phyloP scores from a whole-genome alignment of 306 rosid genomes.

The Vachellia collinsii region DNA sequence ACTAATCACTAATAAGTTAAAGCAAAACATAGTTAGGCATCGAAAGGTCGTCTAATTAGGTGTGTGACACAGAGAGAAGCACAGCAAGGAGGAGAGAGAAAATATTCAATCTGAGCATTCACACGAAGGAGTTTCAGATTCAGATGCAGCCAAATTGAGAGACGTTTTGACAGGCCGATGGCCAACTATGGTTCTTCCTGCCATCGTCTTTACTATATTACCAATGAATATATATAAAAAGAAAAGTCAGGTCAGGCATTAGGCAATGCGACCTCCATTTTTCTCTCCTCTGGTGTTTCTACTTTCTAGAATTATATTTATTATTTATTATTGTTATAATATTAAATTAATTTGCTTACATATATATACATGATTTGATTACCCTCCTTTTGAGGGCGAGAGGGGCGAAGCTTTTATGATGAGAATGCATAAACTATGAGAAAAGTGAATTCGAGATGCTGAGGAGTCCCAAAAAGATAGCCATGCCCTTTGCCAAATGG shows the following conservation, averaged over 20 bases:
- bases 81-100: neutral
- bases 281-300: neutral
- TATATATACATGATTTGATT: neutral
- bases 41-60: neutral
- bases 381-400: neutral
- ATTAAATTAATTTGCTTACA: neutral
- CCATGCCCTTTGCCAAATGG: constrained; percentile 39
- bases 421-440: neutral
- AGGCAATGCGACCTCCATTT: neutral
- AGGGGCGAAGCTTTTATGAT: neutral
- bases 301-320: neutral
- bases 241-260: neutral
- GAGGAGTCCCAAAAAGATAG: constrained; percentile 34
- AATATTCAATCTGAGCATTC: neutral
- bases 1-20: too few species aligned
- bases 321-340: neutral
- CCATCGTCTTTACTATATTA: neutral
- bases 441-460: constrained; percentile 25
- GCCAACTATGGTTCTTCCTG: neutral
- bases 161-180: neutral
- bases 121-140: neutral
- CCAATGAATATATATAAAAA: neutral
- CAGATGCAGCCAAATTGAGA: neutral
- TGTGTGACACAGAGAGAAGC: neutral
- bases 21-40: neutral